These are phyloP conservation scores for Pichia kluyveri DNA, from an alignment of 805 yeast genomes.

Conservation along the genomic window DNA sequence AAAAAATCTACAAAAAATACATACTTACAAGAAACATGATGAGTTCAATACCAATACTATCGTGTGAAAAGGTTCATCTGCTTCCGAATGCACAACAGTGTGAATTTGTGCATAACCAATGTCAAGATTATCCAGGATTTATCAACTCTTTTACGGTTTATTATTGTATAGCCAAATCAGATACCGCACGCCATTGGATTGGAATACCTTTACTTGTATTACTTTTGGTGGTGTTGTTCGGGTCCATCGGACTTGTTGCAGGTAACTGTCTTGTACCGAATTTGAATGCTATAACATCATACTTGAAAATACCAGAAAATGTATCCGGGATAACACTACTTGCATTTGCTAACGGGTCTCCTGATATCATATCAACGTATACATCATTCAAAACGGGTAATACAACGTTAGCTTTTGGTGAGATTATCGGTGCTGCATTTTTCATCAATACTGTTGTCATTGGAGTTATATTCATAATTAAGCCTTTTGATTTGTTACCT, in stretches of 20 bases:
- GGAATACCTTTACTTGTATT: slow-evolving; percentile 15
- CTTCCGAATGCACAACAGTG: slow-evolving; percentile 20
- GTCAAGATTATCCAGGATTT: slow-evolving; percentile 22
- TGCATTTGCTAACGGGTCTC: slow-evolving; percentile 90
- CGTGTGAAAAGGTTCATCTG: slow-evolving; percentile 7
- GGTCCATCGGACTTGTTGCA: slow-evolving; percentile 70
- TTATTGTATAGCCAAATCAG: slow-evolving; percentile 20
- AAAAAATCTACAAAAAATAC: no score
- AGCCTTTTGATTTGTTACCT: slow-evolving; percentile 48
- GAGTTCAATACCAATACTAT: background rate
- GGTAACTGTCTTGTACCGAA: slow-evolving; percentile 82
- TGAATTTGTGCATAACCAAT: slow-evolving; percentile 19
- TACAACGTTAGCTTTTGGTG: slow-evolving; percentile 77
- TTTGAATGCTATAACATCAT: slow-evolving; percentile 55
- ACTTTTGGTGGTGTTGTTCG: slow-evolving; percentile 37
- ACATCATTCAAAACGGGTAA: slow-evolving; percentile 66
- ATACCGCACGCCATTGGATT: slow-evolving; percentile 9
- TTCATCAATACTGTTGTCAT: slow-evolving; percentile 73
- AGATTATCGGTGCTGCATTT: slow-evolving; percentile 82
- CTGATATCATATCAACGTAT: slow-evolving; percentile 80
- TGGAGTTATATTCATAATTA: slow-evolving; percentile 65
- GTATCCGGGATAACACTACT: slow-evolving; percentile 81
- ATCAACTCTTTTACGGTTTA: slow-evolving; percentile 23
- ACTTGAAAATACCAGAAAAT: slow-evolving; percentile 63
- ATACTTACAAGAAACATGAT: background rate